Evolutionary conservation across 1,139 yeast species (phyloP), one percentile per base, ranked within the genome.

Genomic region (Komagataea norvegica): DNA sequence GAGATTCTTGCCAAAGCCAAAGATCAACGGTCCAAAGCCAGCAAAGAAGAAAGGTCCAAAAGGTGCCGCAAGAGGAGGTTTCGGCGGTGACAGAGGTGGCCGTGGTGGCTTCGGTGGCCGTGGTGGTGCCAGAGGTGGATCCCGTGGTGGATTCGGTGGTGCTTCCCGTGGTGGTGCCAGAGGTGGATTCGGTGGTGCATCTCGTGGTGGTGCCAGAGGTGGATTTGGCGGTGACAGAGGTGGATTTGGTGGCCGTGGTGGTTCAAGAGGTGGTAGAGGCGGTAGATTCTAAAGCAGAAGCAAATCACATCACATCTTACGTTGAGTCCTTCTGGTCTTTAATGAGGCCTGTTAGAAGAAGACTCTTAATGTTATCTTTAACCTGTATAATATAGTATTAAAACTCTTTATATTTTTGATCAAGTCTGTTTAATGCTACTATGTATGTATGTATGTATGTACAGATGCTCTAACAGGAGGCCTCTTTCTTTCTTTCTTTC

Each of bases 1-100:
- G 57, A 79, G 98, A 70, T 89, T 89, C 67, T 72, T 88, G 64
- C 97, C 97, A 49, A 86, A 88, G 68, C 91, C 97, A 37, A 79
- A 83, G 67, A 79, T 69, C 61, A 72, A 70, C 32, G 94, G 93
- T 29, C 83, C 89, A 52, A 80, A 80, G 59, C 82, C 87, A 49
- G 79, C 86, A 64, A 81, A 70, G 65, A 81, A 82, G 67, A 78
- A 79, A 65, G 68, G 77, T 49, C 23, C 40, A 10, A 31, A 26
- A 25, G 39, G 39, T 35, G 35, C 33, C 10, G 69, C 75, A 49
- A 64, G 73, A 45, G 68, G 74, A 43, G 57, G 67, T 33, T 31
- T 30, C 20, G 71, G 74, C 41, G 60, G 70, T 44, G 55, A 64
- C 29, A 52, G 67, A 34, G 71, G 74, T 43, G 70, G 76, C 31